These are phyloP conservation scores for Fusarium beomiforme DNA, from an alignment of 2,329 filamentous ascomycete species.

Conservation along the genomic window DNA sequence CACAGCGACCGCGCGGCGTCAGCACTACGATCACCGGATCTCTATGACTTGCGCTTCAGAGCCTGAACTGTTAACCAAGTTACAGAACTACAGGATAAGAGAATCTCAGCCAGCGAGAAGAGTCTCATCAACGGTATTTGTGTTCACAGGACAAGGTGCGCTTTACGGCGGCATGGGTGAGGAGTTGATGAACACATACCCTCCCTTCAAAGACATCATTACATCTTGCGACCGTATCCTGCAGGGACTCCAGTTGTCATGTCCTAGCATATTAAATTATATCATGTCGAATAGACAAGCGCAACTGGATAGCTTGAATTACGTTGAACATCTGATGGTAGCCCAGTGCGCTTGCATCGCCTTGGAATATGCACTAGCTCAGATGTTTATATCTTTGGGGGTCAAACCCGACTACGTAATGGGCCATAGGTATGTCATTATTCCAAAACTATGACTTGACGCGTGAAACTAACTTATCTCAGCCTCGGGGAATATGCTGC, in stretches of 20 bases:
- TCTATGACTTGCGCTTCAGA: neutral
- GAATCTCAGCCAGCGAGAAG: neutral
- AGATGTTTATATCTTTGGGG: neutral
- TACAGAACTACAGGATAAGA: neutral
- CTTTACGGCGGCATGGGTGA: neutral
- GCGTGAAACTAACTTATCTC: neutral
- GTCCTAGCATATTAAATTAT: neutral
- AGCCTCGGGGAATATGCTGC: slow-evolving; percentile 1
- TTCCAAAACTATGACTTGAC: fast-evolving
- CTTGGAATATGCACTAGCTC: neutral
- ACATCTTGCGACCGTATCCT: neutral
- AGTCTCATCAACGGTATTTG: neutral
- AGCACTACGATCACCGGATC: neutral
- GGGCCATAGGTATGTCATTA: neutral
- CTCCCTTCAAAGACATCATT: neutral
- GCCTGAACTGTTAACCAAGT: neutral
- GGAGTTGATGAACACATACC: neutral
- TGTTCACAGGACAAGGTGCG: neutral
- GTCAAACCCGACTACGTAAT: neutral
- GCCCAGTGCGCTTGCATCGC: neutral
- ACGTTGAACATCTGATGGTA: neutral
- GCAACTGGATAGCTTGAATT: neutral
- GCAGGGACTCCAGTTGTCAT: neutral
- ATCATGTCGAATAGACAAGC: neutral
- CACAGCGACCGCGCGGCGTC: neutral